Conservation (phyloP, 2,329 filamentous ascomycete genomes). For the Alternaria postmessia region DNA sequence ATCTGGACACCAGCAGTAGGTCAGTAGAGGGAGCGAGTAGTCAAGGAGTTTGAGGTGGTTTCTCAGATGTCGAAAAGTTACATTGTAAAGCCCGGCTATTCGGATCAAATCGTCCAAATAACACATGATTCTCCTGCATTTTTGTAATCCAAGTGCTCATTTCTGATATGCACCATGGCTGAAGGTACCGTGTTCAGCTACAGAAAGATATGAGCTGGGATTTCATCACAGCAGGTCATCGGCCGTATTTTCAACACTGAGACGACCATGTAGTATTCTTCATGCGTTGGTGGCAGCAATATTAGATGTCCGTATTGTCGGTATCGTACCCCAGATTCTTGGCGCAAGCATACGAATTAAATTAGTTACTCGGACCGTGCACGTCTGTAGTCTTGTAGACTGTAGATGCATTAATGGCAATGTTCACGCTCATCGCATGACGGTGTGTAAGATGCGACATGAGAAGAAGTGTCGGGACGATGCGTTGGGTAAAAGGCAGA, state of each 20-base stretch:
- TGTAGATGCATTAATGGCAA: conserved; percentile 2
- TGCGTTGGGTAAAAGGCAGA: background rate
- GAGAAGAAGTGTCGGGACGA: background rate
- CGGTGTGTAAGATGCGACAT: background rate
- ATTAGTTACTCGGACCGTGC: conserved; percentile 20
- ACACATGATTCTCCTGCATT: too few relatives aligned
- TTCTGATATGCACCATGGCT: too few relatives aligned
- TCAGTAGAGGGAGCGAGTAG: background rate
- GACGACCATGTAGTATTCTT: background rate
- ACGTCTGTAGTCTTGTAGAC: conserved; percentile 21
- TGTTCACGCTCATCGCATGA: conserved; percentile 2
- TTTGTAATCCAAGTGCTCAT: too few relatives aligned
- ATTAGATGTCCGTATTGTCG: background rate
- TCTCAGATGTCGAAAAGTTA: too few relatives aligned
- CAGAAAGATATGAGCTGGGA: too few relatives aligned
- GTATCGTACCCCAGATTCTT: background rate
- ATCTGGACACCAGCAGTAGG: background rate
- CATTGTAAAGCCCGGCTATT: too few relatives aligned
- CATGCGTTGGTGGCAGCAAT: background rate
- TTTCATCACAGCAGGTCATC: too few relatives aligned
- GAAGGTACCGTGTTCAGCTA: too few relatives aligned
- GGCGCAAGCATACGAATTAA: background rate
- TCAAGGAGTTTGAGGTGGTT: background rate
- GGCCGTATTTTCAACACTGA: too few relatives aligned
- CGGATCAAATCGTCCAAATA: too few relatives aligned